These are phyloP conservation scores for Leccinum subgranulosum DNA, from an alignment of 768 basidiomycete species.

Conservation along the genomic window DNA sequence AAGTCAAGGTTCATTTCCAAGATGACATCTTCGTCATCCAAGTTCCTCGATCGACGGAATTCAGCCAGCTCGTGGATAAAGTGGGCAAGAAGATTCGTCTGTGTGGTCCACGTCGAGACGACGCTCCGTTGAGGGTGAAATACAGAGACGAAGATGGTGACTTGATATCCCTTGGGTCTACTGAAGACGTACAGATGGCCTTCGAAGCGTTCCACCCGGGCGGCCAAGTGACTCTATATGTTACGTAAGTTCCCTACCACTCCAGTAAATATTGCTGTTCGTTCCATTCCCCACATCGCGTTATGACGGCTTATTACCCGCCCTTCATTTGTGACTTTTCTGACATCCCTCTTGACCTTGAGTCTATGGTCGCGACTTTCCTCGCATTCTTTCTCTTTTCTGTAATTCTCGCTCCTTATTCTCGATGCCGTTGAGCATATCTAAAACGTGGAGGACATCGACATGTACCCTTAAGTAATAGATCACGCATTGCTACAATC, in stretches of 20 bases:
- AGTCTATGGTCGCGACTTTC: constrained; percentile 1
- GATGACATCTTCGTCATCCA: constrained; percentile 96
- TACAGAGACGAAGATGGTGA: constrained; percentile 94
- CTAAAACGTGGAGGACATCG: constrained; percentile 35
- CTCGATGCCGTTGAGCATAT: constrained; percentile 21
- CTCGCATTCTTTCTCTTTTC: constrained; percentile 6
- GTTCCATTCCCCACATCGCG: neutral
- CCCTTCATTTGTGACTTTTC: constrained; percentile 12
- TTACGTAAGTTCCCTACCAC: constrained; percentile 48
- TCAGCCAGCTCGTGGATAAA: constrained; percentile 80
- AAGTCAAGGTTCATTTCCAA: constrained; percentile 92
- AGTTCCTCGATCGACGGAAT: constrained; percentile 76
- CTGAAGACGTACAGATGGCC: constrained; percentile 93
- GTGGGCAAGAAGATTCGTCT: constrained; percentile 91
- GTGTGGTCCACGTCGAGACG: constrained; percentile 78
- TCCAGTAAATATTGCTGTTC: neutral
- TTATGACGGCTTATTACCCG: constrained; percentile 1
- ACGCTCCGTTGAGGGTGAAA: constrained; percentile 80
- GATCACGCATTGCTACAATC: constrained; percentile 34
- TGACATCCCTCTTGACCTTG: constrained; percentile 12
- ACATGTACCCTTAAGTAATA: constrained; percentile 35
- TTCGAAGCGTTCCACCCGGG: constrained; percentile 80
- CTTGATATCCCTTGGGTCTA: constrained; percentile 81
- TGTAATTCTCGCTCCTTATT: constrained; percentile 12
- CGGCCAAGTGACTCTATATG: constrained; percentile 79